These are phyloP conservation scores for Penicillium hesseltinei DNA, from an alignment of 2,329 filamentous ascomycete species.

Conservation along the genomic window DNA sequence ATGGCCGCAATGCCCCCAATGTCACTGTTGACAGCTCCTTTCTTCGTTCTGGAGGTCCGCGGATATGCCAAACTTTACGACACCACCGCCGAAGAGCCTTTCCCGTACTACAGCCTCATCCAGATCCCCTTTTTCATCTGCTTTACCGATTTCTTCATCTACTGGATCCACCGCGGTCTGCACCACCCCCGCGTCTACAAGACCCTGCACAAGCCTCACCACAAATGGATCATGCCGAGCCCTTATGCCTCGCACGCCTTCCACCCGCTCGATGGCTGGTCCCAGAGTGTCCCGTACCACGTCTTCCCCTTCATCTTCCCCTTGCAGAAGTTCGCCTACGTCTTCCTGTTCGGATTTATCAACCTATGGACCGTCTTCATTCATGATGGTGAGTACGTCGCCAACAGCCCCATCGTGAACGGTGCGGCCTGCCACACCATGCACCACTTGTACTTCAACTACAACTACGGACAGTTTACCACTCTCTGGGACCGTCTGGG, in stretches of 20 bases:
- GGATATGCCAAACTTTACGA: slow-evolving; percentile 89
- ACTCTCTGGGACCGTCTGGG: slow-evolving; percentile 88
- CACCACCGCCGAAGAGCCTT: slow-evolving; percentile 69
- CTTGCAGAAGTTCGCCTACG: slow-evolving; percentile 84
- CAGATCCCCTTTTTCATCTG: slow-evolving; percentile 86
- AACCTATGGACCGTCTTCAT: slow-evolving; percentile 98
- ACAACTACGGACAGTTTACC: slow-evolving; percentile 94
- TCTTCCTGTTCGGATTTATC: slow-evolving; percentile 83
- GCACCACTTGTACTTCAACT: slow-evolving; percentile 85
- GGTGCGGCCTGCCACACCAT: slow-evolving; percentile 94
- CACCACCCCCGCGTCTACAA: slow-evolving; percentile 83
- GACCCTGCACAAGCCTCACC: slow-evolving; percentile 89
- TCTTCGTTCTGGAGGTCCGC: slow-evolving; percentile 79
- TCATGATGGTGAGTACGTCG: slow-evolving; percentile 90
- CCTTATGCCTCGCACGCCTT: slow-evolving; percentile 92
- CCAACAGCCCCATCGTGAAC: slow-evolving; percentile 88
- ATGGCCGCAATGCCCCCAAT: slow-evolving; percentile 75
- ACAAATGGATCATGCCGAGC: slow-evolving; percentile 99
- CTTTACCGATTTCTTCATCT: slow-evolving; percentile 88
- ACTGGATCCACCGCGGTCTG: slow-evolving; percentile 84
- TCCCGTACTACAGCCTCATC: slow-evolving; percentile 70
- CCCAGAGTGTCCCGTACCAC: slow-evolving; percentile 88
- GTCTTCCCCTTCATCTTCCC: slow-evolving; percentile 90
- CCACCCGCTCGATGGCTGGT: slow-evolving; percentile 88
- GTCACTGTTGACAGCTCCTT: slow-evolving; percentile 74